Evolutionary conservation across 164 flowering plant genomes (phyloP).

Genomic region (Macadamia tetraphylla): DNA sequence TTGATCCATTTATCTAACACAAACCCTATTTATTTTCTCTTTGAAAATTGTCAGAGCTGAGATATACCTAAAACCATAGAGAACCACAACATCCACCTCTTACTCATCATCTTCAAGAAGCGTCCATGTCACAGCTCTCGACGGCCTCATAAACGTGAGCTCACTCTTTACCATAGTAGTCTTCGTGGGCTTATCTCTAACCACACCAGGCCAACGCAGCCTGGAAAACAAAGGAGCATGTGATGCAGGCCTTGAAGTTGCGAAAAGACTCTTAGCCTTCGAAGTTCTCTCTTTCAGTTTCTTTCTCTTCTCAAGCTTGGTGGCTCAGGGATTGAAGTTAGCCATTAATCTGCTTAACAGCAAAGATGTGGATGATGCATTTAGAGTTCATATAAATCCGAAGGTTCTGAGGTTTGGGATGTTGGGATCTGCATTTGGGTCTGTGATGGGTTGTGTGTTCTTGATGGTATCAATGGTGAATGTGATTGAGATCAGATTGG

Average conservation of each 20-base stretch:
- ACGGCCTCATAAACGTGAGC: conserved; percentile 43
- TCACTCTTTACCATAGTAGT: conserved; percentile 45
- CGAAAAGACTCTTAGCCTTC: conserved; percentile 36
- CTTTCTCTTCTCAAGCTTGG: conserved; percentile 60
- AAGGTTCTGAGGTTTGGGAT: too few species aligned
- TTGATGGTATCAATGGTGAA: too few species aligned
- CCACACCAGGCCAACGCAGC: conserved; percentile 29
- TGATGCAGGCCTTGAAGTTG: conserved; percentile 39
- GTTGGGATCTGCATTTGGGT: too few species aligned
- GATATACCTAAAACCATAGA: conserved; percentile 12
- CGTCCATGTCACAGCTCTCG: conserved; percentile 50
- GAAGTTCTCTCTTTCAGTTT: conserved; percentile 67
- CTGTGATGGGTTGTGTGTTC: too few species aligned
- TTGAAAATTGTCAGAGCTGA: conserved; percentile 18
- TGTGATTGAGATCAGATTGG: too few species aligned
- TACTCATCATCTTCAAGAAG: background rate
- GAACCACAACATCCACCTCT: background rate
- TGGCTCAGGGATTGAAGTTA: conserved; percentile 60
- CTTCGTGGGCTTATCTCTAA: conserved; percentile 41
- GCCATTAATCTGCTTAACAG: conserved; percentile 53
- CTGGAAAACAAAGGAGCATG: conserved; percentile 37
- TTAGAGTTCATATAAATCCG: too few species aligned
- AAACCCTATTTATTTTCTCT: background rate
- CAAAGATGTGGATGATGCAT: conserved; percentile 11
- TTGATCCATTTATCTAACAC: background rate